Percentiles rank a stretch among this genome's conserved stretches.
Conservation (phyloP, 2,329 filamentous ascomycete species). For the Pochonia chlamydosporia region DNA sequence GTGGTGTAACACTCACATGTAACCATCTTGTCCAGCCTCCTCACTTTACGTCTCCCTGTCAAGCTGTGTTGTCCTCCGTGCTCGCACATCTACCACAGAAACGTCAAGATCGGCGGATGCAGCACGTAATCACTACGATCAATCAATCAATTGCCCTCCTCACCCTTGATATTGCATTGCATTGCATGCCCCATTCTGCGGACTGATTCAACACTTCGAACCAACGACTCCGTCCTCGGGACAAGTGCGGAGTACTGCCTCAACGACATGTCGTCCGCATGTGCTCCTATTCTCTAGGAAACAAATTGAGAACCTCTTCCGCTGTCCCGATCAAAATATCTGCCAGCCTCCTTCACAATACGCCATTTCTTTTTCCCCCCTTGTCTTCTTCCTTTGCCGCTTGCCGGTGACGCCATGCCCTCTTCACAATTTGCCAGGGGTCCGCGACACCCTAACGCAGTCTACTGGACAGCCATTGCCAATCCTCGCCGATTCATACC, state of each 20-base stretch:
- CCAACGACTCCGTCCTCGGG: not conserved
- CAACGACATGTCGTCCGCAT: too few relatives aligned
- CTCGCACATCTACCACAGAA: not conserved
- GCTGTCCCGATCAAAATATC: not conserved
- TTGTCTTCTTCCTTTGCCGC: not conserved
- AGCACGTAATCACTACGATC: not conserved
- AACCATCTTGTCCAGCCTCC: not conserved
- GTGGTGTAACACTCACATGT: too few relatives aligned
- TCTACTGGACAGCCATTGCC: not conserved
- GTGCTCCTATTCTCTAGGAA: too few relatives aligned
- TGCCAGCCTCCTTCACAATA: not conserved
- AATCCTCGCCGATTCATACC: not conserved
- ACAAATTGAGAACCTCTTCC: not conserved
- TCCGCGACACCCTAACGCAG: not conserved
- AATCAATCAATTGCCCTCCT: not conserved
- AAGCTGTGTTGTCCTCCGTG: too few relatives aligned
- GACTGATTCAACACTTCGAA: not conserved
- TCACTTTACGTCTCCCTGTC: too few relatives aligned
- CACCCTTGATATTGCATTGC: not conserved
- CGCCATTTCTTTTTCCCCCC: not conserved
- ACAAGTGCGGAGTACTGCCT: not conserved
- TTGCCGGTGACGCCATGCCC: constrained; percentile 2
- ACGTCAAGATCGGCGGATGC: not conserved
- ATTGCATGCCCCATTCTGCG: not conserved
- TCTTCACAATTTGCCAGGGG: not conserved